Evolutionary conservation across 2,329 filamentous ascomycete species (phyloP).

Genomic region (Lecanosticta acicola): DNA sequence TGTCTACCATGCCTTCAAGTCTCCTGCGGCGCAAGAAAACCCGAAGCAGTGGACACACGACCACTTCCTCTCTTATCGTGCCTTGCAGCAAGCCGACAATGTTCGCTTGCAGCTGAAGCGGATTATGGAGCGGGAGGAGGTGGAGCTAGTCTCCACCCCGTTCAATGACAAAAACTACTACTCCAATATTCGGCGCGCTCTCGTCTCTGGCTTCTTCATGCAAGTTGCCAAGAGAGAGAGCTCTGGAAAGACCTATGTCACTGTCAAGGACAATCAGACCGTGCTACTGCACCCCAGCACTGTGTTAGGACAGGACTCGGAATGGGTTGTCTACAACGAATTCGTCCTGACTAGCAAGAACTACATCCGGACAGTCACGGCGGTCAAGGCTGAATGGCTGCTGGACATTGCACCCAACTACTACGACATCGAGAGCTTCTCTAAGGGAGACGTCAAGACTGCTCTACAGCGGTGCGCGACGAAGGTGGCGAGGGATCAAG

Average conservation of each 20-base stretch:
- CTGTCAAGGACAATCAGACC: constrained; percentile 92
- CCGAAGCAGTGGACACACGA: constrained; percentile 92
- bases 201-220: constrained; percentile 98
- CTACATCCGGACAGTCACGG: constrained; percentile 90
- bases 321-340: constrained; percentile 98
- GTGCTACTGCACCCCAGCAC: constrained; percentile 92
- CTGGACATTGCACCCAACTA: constrained; percentile 90
- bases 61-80: constrained; percentile 85
- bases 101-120: constrained; percentile 86
- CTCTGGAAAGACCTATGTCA: constrained; percentile 83
- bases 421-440: constrained; percentile 79
- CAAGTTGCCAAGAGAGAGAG: constrained; percentile 93
- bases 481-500: neutral
- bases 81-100: constrained; percentile 87
- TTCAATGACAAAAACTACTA: constrained; percentile 98
- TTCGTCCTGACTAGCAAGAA: constrained; percentile 98
- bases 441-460: constrained; percentile 77
- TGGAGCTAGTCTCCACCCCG: constrained; percentile 80
- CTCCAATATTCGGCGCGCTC: constrained; percentile 86
- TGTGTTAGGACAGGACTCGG: constrained; percentile 77
- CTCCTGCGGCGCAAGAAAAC: constrained; percentile 62
- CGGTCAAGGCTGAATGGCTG: constrained; percentile 90
- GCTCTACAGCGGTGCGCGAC: constrained; percentile 32
- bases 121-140: constrained; percentile 89
- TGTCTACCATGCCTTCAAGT: constrained; percentile 96